These are phyloP conservation scores for Diaporthe sp. DNA, from an alignment of 2,329 filamentous ascomycete genomes.

Conservation along the genomic window DNA sequence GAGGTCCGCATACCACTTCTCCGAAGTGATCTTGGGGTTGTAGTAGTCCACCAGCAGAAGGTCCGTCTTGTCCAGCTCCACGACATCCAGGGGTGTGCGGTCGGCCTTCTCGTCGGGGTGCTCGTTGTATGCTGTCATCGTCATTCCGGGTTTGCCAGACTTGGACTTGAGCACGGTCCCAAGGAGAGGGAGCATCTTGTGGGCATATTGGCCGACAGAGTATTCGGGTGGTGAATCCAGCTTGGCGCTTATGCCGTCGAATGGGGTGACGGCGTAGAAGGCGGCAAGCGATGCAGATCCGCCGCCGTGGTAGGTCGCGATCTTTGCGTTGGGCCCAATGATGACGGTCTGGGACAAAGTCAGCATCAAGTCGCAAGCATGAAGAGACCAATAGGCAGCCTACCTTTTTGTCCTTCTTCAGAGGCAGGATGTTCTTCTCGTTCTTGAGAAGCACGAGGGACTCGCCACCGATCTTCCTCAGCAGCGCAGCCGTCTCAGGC, in stretches of 20 bases:
- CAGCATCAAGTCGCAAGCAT: not conserved
- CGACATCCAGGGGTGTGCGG: slow-evolving; percentile 65
- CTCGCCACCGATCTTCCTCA: slow-evolving; percentile 76
- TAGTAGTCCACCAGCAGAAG: slow-evolving; percentile 64
- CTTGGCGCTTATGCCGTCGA: slow-evolving; percentile 76
- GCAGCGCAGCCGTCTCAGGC: slow-evolving; percentile 72
- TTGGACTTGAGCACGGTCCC: slow-evolving; percentile 64
- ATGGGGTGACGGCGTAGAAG: slow-evolving; percentile 80
- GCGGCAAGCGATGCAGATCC: slow-evolving; percentile 72
- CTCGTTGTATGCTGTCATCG: slow-evolving; percentile 74
- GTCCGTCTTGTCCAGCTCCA: slow-evolving; percentile 63
- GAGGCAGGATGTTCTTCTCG: slow-evolving; percentile 72
- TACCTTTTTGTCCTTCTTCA: slow-evolving; percentile 72
- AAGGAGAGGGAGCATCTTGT: slow-evolving; percentile 73
- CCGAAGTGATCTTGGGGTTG: slow-evolving; percentile 65
- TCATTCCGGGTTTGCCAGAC: slow-evolving; percentile 69
- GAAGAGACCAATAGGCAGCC: not conserved
- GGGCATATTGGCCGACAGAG: slow-evolving; percentile 73
- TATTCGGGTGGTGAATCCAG: slow-evolving; percentile 61
- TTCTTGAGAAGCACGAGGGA: slow-evolving; percentile 83
- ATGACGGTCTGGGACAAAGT: slow-evolving; percentile 60
- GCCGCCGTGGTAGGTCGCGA: slow-evolving; percentile 72
- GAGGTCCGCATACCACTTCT: slow-evolving; percentile 71
- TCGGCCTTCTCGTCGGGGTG: slow-evolving; percentile 59
- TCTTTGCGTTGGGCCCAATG: slow-evolving; percentile 70